phyloP scores from a whole-genome alignment of 2,329 filamentous ascomycete species.

The Alternaria brassicae region DNA sequence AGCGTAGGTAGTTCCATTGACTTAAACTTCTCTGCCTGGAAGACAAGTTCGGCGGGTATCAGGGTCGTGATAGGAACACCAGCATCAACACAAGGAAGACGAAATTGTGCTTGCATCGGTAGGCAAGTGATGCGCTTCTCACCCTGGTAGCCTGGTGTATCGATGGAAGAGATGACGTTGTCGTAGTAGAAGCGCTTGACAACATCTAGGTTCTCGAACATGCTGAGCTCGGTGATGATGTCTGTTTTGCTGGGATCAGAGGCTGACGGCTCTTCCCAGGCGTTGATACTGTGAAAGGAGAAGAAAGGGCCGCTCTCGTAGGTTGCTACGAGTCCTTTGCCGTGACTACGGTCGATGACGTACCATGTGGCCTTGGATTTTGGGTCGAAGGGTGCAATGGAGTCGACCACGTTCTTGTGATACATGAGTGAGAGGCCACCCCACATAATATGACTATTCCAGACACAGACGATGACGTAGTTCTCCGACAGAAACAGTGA shows the following conservation, averaged over 20 bases:
- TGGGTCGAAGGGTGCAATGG: constrained; percentile 69
- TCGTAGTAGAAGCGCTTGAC: constrained; percentile 72
- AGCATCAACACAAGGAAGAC: constrained; percentile 48
- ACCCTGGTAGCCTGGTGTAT: constrained; percentile 22
- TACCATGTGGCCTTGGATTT: constrained; percentile 70
- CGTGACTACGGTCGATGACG: constrained; percentile 71
- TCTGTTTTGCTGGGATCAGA: constrained; percentile 52
- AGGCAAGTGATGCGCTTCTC: constrained; percentile 37
- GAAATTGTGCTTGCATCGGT: constrained; percentile 41
- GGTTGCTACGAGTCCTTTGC: constrained; percentile 70
- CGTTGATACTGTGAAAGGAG: constrained; percentile 81
- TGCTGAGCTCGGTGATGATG: constrained; percentile 70
- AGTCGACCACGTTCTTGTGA: constrained; percentile 71
- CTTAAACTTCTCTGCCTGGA: constrained; percentile 53
- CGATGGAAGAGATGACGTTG: constrained; percentile 36
- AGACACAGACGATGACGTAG: constrained; percentile 76
- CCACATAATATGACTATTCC: constrained; percentile 66
- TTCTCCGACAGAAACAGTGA: constrained; percentile 77
- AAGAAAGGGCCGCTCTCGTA: constrained; percentile 75
- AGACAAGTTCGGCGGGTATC: constrained; percentile 17
- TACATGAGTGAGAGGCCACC: constrained; percentile 68
- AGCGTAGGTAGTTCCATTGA: constrained; percentile 68
- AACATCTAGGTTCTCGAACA: constrained; percentile 70
- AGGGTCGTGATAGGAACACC: neutral
- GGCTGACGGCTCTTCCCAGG: constrained; percentile 68